Evolutionary conservation across 2,329 filamentous ascomycete genomes (phyloP).

Genomic region (Trichoderma aggressivum): DNA sequence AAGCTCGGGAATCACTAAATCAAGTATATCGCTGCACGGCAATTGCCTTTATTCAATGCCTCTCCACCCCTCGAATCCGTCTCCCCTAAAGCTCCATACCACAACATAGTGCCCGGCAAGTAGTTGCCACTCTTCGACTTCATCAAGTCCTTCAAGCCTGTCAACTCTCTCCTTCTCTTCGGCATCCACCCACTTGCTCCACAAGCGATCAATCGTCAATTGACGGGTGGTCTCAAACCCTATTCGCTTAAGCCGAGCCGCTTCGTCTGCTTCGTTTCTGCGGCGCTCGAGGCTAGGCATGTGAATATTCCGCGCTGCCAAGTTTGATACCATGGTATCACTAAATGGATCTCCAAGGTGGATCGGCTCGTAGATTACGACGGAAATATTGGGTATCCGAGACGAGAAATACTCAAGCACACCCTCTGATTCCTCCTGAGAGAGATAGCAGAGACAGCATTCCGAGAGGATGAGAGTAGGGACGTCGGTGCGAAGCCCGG

Average conservation of each 20-base stretch:
- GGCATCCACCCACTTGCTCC: slow-evolving; percentile 67
- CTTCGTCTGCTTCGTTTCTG: slow-evolving; percentile 65
- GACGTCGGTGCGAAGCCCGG: slow-evolving; percentile 51
- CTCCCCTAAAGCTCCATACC: slow-evolving; percentile 75
- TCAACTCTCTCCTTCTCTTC: slow-evolving; percentile 78
- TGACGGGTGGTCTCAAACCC: slow-evolving; percentile 56
- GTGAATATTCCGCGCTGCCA: slow-evolving; percentile 74
- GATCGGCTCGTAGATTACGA: slow-evolving; percentile 88
- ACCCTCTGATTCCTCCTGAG: slow-evolving; percentile 57
- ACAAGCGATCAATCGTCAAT: slow-evolving; percentile 57
- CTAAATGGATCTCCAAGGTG: slow-evolving; percentile 82
- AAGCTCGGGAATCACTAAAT: background rate
- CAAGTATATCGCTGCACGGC: background rate
- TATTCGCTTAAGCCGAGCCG: slow-evolving; percentile 59
- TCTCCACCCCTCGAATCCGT: slow-evolving; percentile 21
- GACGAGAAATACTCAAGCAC: slow-evolving; percentile 65
- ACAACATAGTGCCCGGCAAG: slow-evolving; percentile 87
- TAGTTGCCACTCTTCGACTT: slow-evolving; percentile 90
- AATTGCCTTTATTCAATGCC: slow-evolving; percentile 2
- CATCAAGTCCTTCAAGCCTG: slow-evolving; percentile 80
- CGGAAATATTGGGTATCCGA: slow-evolving; percentile 46
- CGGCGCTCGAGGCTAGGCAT: slow-evolving; percentile 80
- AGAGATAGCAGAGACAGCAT: slow-evolving; percentile 90
- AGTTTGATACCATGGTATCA: slow-evolving; percentile 85
- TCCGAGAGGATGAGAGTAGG: slow-evolving; percentile 90